Evolutionary conservation across 495 filamentous ascomycete genomes (phyloP), one percentile per base, ranked within the genome.

Genomic region (Annulohypoxylon nitens): DNA sequence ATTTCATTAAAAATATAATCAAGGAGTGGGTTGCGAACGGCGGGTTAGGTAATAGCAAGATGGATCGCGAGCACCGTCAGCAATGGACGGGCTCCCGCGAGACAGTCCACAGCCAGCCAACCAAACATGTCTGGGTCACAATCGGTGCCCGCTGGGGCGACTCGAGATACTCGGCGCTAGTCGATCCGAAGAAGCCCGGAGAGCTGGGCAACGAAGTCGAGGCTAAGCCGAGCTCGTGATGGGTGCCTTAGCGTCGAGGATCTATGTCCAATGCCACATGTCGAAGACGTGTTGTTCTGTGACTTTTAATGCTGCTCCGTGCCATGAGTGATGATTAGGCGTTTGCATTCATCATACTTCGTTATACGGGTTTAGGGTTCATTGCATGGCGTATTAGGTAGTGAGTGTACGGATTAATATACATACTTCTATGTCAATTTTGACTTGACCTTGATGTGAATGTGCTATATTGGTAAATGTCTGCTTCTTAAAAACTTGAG

Each of bases 81-180:
- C 86, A 86, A 71, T 95, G 93, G 93, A 85, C 86, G 6, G 93
- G 93, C 14, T 78, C 84, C 30, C 86, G 90, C 62, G 90, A 93
- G 81, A 85, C 86, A n/a, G 83, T 85, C 41, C 84, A 86, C 51
- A 88, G 86, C 53, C 79, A 80, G 11, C 86, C 86, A 0, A 81
- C 83, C 51, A 95, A 94, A 81, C 88, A 92, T 61, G 92, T 94
- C 16, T 96, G 93, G 93, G 92, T 93, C 3, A 93, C 90, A 0
- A 92, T 96, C 41, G 93, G 93, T 3, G 91, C 92, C 8, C 87
- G 88, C 54, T 88, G 88, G 70, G 93, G 93, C 2, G 93, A 97
- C 81, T 86, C 82, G 60, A 77, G 86, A 33, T 74, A 82, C 64
- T 83, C 82, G 12, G 81, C 84, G n/a, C 78, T 82, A 59, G 84